Conservation (phyloP, 371 early-diverging fungal species). For the Apophysomyces ossiformis region DNA sequence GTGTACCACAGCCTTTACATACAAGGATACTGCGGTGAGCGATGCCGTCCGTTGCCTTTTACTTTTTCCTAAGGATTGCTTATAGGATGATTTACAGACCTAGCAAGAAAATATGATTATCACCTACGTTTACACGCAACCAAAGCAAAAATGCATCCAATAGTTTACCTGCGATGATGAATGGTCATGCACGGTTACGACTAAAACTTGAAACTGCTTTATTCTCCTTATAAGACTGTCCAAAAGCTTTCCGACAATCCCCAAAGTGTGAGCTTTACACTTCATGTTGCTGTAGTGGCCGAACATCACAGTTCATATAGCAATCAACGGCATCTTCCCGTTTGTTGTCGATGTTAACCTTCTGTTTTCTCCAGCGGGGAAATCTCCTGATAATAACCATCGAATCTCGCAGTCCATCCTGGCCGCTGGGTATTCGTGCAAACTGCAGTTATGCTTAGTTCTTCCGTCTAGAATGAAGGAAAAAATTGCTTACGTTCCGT, state of each 20-base stretch:
- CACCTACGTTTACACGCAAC: background rate
- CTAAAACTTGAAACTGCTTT: background rate
- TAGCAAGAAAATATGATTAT: background rate
- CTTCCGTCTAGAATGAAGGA: too few species aligned
- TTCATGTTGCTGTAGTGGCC: background rate
- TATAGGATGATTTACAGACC: background rate
- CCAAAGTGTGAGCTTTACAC: background rate
- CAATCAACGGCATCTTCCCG: background rate
- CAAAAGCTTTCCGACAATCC: background rate
- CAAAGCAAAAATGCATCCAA: background rate
- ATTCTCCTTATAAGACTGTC: background rate
- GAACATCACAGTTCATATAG: background rate
- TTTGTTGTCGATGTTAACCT: background rate
- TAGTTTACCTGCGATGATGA: background rate
- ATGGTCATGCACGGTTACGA: background rate
- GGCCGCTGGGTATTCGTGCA: background rate
- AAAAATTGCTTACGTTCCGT: too few species aligned
- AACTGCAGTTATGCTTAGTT: too few species aligned
- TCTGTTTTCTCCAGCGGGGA: background rate
- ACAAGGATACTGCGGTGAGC: background rate
- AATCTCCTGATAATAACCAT: background rate
- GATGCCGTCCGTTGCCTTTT: background rate
- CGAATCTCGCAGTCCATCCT: background rate
- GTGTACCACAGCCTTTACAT: slow-evolving; percentile 1
- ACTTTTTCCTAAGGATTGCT: background rate